Evolutionary conservation across 2,329 filamentous ascomycete species (phyloP), one percentile per base, ranked within the genome.

Genomic region (Stemphylium vesicarium): DNA sequence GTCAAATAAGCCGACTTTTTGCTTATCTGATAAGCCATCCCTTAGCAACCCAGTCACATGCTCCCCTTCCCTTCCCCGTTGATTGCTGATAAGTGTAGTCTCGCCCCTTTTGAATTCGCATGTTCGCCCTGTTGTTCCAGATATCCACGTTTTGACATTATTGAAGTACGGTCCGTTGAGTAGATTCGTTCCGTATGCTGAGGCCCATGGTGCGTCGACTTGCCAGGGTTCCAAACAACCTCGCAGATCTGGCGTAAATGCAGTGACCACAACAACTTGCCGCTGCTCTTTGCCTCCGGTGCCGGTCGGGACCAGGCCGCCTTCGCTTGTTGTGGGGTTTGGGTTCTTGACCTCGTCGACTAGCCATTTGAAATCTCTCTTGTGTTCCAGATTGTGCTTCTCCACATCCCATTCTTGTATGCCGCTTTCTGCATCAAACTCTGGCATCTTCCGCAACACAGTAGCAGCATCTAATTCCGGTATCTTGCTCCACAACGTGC

Each of bases 401-500:
- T 78, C 73, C 0, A 82, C 69, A 0, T 75, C 79, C 84, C 84
- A 88, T 4, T 65, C 71, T 10, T 58, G 45, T n/a, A 87, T 86
- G 24, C 69, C 69, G 0, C 42, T 38, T n/a, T 57, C 38, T 18
- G 78, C 77, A 22, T 78, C 72, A 47, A 85, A 87, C 65, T 88
- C 85, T 16, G 77, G 79, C 9, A 86, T 73, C 53, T 75, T 81
- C 31, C 69, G 68, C 22, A 71, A 41, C 12, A 87, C 79, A 4
- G 78, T 63, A 0, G 68, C 66, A 10, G 62, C 70, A 4, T 74
- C 72, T 4, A 77, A 69, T 0, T 74, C 57, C 0, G 80, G 75
- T 5, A 88, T 77, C 0, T 70, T 59, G 1, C 83, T 85, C 81
- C 84, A 86, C 0, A 88, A 74, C 1, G 84, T 85, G 58, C 82